These are phyloP conservation scores for Trypanosoma mega DNA, from an alignment of 208 protist species.

Conservation along the genomic window DNA sequence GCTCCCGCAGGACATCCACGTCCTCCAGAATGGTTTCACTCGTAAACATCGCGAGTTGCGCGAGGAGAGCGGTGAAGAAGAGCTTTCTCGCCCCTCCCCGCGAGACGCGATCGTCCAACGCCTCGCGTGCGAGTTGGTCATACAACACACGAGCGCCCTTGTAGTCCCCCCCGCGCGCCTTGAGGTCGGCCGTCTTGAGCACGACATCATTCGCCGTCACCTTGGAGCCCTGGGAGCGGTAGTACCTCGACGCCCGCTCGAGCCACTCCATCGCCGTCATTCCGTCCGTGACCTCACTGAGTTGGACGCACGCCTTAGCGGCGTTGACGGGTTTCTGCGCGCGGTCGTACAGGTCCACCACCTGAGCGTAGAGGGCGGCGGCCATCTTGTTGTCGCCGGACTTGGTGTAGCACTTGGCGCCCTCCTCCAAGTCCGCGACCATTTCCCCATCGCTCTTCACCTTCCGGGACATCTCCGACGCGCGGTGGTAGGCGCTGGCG, in stretches of 20 bases:
- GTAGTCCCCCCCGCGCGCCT: slow-evolving; percentile 69
- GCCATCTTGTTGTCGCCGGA: slow-evolving; percentile 40
- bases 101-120: slow-evolving; percentile 70
- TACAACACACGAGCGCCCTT: slow-evolving; percentile 58
- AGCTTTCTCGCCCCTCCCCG: slow-evolving; percentile 72
- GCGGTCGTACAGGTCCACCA: slow-evolving; percentile 67
- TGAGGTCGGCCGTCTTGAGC: slow-evolving; percentile 72
- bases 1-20: slow-evolving; percentile 62
- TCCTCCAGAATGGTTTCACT: slow-evolving; percentile 57
- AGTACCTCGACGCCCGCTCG: slow-evolving; percentile 63
- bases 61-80: slow-evolving; percentile 80
- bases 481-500: slow-evolving; percentile 63
- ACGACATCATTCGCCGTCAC: slow-evolving; percentile 68
- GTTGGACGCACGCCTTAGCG: slow-evolving; percentile 60
- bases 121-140: slow-evolving; percentile 67
- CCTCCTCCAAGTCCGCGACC: slow-evolving; percentile 66
- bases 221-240: slow-evolving; percentile 60
- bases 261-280: slow-evolving; percentile 68
- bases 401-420: slow-evolving; percentile 57
- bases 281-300: slow-evolving; percentile 60
- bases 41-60: slow-evolving; percentile 71
- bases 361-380: slow-evolving; percentile 31
- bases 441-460: slow-evolving; percentile 65
- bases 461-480: slow-evolving; percentile 68
- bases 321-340: slow-evolving; percentile 60